These are phyloP conservation scores for Medicago truncatula DNA, from an alignment of 306 rosid species.

Conservation along the genomic window MtrunA17r5.0-ANR NC_053042.1:43010501-43011000, in stretches of 20 bases:
- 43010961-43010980: constrained; percentile 3
- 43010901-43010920: constrained; percentile 17
- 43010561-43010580: neutral
- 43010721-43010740: constrained; percentile 30
- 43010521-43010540: constrained; percentile 10
- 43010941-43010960: neutral
- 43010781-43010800: constrained; percentile 91
- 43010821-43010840: constrained; percentile 89
- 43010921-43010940: constrained; percentile 13
- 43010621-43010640: constrained; percentile 36
- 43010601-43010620: constrained; percentile 24
- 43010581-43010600: constrained; percentile 20
- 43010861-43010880: constrained; percentile 73
- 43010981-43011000: neutral
- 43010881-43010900: constrained; percentile 19
- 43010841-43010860: constrained; percentile 86
- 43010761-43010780: constrained; percentile 58
- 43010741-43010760: constrained; percentile 33
- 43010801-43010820: constrained; percentile 69
- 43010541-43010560: neutral
- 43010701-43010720: constrained; percentile 5
- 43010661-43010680: constrained; percentile 91
- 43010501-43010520: neutral
- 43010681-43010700: constrained; percentile 24
- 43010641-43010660: constrained; percentile 98